A percentile compares a stretch with the other conserved stretches of the same genome.
These are phyloP conservation scores for Haematococcus lacustris DNA, from an alignment of 139 green algal genomes.

Conservation along the genomic window DNA sequence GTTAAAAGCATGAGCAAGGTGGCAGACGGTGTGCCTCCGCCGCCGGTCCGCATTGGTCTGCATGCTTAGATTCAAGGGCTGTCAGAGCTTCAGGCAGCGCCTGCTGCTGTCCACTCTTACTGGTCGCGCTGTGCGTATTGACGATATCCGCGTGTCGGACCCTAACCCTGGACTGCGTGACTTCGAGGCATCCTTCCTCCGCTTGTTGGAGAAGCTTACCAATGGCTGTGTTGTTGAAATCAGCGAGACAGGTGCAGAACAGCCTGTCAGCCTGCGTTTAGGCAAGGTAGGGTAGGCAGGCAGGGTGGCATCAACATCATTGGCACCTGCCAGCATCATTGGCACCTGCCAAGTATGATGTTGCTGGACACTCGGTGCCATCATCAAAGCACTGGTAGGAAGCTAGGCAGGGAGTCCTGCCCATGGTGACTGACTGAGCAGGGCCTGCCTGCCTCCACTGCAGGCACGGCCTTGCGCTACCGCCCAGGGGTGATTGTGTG, in stretches of 20 bases:
- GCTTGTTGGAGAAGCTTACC: conserved; percentile 92
- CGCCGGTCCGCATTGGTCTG: too few species aligned
- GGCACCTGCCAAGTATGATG: neutral
- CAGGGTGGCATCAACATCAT: neutral
- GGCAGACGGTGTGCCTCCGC: too few species aligned
- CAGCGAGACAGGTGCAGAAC: conserved; percentile 83
- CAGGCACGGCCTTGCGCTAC: conserved; percentile 86
- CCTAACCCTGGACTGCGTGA: conserved; percentile 74
- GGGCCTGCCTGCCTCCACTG: neutral
- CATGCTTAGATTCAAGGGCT: conserved; percentile 70
- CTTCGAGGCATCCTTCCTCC: conserved; percentile 87
- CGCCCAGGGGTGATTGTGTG: conserved; percentile 75
- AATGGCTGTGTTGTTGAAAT: conserved; percentile 93
- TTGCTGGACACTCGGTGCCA: neutral
- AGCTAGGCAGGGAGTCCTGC: neutral
- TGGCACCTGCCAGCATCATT: neutral
- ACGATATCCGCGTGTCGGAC: conserved; percentile 79
- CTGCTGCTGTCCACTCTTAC: conserved; percentile 78
- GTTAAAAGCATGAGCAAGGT: too few species aligned
- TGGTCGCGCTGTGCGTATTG: conserved; percentile 74
- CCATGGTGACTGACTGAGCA: neutral
- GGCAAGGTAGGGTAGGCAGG: neutral
- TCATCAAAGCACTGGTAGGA: neutral
- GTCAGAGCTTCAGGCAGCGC: conserved; percentile 70
- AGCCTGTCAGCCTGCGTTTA: neutral